Base-by-base conservation (phyloP, 768 basidiomycete genomes). In the Erythrobasidium yunnanense region DNA sequence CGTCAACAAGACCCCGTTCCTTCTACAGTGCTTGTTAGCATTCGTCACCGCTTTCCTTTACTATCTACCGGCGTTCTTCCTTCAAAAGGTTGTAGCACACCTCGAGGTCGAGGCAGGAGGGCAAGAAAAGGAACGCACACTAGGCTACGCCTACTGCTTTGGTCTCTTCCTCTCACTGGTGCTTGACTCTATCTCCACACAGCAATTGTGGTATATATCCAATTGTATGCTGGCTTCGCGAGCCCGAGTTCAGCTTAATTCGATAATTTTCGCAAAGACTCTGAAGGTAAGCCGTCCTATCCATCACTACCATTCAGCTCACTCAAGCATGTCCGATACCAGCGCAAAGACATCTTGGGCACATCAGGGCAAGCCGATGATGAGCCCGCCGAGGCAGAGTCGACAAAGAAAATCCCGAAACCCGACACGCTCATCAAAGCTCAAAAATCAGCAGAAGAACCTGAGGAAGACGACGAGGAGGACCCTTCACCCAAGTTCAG, bases 41-140 rank as follows among this genome's bases (percentile, higher is more conserved):
- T 35, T 63, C 35, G 35, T 63, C 33, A 47, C 68, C 11, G 38
- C 66, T 6, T 2, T 30, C 2, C 54, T 67, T 13, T 69, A 56
- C 70, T 73, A 73, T 66, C 62, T 68, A 23, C 71, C 71, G 4
- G 73, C 73, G 7, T 72, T 70, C 66, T 72, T 73, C 68, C 70
- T 73, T n/a, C 67, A 72, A 20, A 53, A 46, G 1, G 47, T 73
- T 55, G 70, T 73, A 17, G 22, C 47, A 20, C 70, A 69, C 53
- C 66, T 73, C 51, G 72, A 73, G 47, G 4, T 25, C 25, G 35
- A 51, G 11, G 35, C 50, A 17, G 34, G 22, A n/a, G 42, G 8
- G 7, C 49, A 30, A 8, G 13, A 8, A 3, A 51, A 55, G 27
- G 33, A 29, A 25, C 34, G 18, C 22, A 22, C 49, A 7, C 15